Percentiles rank a stretch among this genome's conserved stretches.
Conservation (phyloP, 208 protist genomes). For the Trypanosoma melophagium region DNA sequence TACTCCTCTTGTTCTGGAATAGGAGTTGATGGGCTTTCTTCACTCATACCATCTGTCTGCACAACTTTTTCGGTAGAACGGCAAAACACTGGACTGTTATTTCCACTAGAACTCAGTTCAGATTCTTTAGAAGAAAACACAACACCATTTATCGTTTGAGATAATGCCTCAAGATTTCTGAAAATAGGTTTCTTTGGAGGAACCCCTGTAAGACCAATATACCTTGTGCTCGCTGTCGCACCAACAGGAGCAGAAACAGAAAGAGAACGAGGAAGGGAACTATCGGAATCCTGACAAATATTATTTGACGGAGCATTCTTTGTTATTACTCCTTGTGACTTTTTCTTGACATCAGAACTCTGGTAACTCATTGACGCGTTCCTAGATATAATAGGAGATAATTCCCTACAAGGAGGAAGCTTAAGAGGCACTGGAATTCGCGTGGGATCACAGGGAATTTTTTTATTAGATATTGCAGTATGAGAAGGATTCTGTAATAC, state of each 20-base stretch:
- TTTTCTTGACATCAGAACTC: neutral
- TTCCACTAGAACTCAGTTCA: too few relatives aligned
- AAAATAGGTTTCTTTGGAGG: slow-evolving; percentile 8
- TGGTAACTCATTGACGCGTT: too few relatives aligned
- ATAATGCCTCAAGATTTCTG: slow-evolving; percentile 2
- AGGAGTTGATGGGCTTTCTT: neutral
- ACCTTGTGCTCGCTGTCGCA: slow-evolving; percentile 14
- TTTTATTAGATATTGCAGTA: too few relatives aligned
- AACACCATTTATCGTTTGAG: neutral
- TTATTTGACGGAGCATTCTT: neutral
- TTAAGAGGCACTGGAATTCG: too few relatives aligned
- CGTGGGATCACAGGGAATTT: too few relatives aligned
- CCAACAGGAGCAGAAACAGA: slow-evolving; percentile 16
- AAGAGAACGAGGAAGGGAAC: neutral
- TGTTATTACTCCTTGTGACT: neutral
- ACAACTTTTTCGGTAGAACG: neutral
- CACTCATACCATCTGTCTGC: neutral
- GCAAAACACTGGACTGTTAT: neutral
- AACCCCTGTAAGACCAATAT: slow-evolving; percentile 11
- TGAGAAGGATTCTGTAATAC: too few relatives aligned
- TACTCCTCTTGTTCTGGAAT: slow-evolving; percentile 15
- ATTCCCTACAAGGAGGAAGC: too few relatives aligned
- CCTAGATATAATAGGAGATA: too few relatives aligned
- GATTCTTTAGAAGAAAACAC: neutral
- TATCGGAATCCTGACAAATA: neutral